Evolutionary conservation across 495 filamentous ascomycete genomes (phyloP), one percentile per base, ranked within the genome.

Genomic region (Talaromyces trachyspermus): DNA sequence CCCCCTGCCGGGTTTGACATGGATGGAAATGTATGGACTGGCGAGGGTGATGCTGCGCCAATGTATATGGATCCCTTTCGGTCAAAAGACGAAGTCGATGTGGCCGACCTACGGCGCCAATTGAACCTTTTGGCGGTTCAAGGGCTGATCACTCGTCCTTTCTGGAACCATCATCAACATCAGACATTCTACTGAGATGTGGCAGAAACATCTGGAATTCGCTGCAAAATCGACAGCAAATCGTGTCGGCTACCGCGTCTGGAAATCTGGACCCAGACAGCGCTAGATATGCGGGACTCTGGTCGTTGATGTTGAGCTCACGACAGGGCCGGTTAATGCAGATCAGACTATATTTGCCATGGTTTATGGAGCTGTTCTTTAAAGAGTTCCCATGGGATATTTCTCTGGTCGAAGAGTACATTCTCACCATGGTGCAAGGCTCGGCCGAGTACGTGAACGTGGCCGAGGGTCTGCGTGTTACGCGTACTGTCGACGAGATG

Each of bases 41-140:
- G 49, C 68, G 40, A 66, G 61, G 37, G 57, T n/a, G 54, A 60
- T 30, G 63, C 64, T 10, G 62, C 76, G 43, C 70, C 68, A 7
- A 88, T 94, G 75, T 94, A 87, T 61, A 68, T 95, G 49, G 88
- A 96, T 55, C 90, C 89, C 1, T 95, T 85, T 59, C 74, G 80
- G 39, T 83, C 79, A 12, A 74, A 80, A 27, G 57, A 71, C 6
- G 89, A 94, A 64, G 77, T 86, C 0, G 69, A 75, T 0, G 55
- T 79, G 3, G 61, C 65, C 3, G 71, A 77, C 47, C 68, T 95
- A 19, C 66, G 75, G 48, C 63, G 56, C n/a, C 73, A 80, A 48
- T 66, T 95, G 14, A 62, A 63, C 38, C 73, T 78, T 71, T 88
- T 47, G 86, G 85, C 8, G 75, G 82, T 32, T 64, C 75, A 4